Evolutionary conservation across 2,329 filamentous ascomycete species (phyloP).

Genomic region (Pochonia chlamydosporia): DNA sequence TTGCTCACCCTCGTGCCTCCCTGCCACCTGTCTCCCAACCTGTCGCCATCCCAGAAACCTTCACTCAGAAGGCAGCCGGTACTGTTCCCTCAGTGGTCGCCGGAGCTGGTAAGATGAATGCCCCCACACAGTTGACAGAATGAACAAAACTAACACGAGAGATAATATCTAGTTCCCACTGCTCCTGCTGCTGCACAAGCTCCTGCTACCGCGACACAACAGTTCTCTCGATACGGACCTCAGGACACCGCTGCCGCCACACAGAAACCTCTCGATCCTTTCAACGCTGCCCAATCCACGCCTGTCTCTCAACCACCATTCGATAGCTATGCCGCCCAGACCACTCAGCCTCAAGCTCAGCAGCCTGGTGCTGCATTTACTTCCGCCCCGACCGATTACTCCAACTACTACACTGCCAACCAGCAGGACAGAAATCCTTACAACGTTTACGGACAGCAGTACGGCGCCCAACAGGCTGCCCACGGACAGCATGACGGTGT

Average conservation of each 20-base stretch:
- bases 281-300: constrained; percentile 61
- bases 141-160: constrained; percentile 18
- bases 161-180: constrained; percentile 12
- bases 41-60: constrained; percentile 47
- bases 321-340: constrained; percentile 55
- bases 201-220: constrained; percentile 52
- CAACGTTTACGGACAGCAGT: constrained; percentile 68
- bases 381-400: constrained; percentile 73
- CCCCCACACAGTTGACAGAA: constrained; percentile 11
- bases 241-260: constrained; percentile 53
- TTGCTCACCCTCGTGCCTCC: constrained; percentile 77
- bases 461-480: constrained; percentile 47
- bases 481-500: constrained; percentile 70
- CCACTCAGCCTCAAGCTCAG: constrained; percentile 51
- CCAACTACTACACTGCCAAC: constrained; percentile 78
- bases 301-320: constrained; percentile 48
- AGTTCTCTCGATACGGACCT: constrained; percentile 65
- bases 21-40: constrained; percentile 67
- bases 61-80: constrained; percentile 50
- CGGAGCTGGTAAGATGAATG: constrained; percentile 23
- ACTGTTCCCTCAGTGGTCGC: constrained; percentile 26
- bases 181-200: constrained; percentile 32
- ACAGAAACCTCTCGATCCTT: constrained; percentile 85
- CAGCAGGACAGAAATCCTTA: constrained; percentile 68
- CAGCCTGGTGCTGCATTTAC: constrained; percentile 63